Evolutionary conservation across 2,329 filamentous ascomycete species (phyloP), one percentile per base, ranked within the genome.

Genomic region (Fusarium praegraminearum): DNA sequence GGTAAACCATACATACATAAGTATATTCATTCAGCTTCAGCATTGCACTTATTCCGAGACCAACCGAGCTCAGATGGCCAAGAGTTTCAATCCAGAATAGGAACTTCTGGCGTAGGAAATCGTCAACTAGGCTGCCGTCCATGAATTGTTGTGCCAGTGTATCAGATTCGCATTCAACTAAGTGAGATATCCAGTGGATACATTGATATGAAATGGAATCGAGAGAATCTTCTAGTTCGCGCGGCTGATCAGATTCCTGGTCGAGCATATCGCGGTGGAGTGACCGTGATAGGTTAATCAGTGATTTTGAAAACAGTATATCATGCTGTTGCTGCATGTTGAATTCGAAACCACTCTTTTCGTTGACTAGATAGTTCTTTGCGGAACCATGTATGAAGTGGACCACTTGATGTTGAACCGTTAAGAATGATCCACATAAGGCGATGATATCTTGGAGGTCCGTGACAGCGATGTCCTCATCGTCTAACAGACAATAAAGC

Each of bases 51-150:
- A 36, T 36, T n/a, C 33, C 33, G 7, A 18, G 33, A 4, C 8
- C 4, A 2, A 36, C 15, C 0, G 15, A 36, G 4, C 10, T 15
- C 0, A 36, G 16, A 18, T 36, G 8, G 1, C 8, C 33, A n/a
- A 36, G 33, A 11, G 16, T 10, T 18, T 36, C 33, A 10, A 36
- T 2, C 33, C 33, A 36, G 18, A 18, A 36, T 5, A 36, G 1
- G 8, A 36, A 36, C 8, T n/a, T 36, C 16, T n/a, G 8, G 10
- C 35, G 35, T 11, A 36, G 35, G 18, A 36, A 36, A 10, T 10
- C 18, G 8, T 36, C 35, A 3, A 36, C 9, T 10, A 2, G 35
- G 18, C 35, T 8, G 10, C 16, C 35, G 1, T 36, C 35, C 8
- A n/a, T 36, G 8, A 36, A 7, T 36, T 36, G 16, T 10, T 36